Evolutionary conservation across 805 yeast genomes (phyloP).

Genomic region (Pichia scutulata): DNA sequence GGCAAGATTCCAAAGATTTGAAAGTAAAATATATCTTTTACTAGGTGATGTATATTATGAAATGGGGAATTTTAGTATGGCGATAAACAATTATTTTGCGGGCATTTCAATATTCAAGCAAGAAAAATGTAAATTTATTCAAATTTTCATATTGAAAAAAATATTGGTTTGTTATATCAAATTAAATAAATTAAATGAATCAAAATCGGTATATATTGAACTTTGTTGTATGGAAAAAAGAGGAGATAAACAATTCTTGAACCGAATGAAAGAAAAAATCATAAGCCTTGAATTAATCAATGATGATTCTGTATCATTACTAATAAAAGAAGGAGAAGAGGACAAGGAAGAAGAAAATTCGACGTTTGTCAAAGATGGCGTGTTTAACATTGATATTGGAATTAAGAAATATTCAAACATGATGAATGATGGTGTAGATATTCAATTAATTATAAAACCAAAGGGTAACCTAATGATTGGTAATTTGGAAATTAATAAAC

Average conservation of each 20-base stretch:
- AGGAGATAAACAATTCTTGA: neutral
- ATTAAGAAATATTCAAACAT: constrained; percentile 4
- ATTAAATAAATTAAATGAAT: constrained; percentile 26
- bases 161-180: constrained; percentile 33
- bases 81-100: constrained; percentile 35
- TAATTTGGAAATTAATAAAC: constrained; percentile 12
- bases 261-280: neutral
- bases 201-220: constrained; percentile 28
- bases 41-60: constrained; percentile 42
- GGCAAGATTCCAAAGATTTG: constrained; percentile 31
- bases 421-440: constrained; percentile 9
- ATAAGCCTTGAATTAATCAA: constrained; percentile 3
- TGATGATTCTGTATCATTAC: neutral
- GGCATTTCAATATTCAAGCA: constrained; percentile 31
- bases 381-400: constrained; percentile 3
- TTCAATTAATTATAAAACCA: constrained; percentile 29
- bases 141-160: constrained; percentile 28
- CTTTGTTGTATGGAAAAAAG: constrained; percentile 14
- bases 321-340: neutral
- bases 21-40: constrained; percentile 38
- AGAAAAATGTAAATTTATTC: constrained; percentile 35
- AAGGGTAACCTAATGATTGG: constrained; percentile 19
- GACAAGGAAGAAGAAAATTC: neutral
- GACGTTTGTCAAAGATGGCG: neutral
- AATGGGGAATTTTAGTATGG: constrained; percentile 30